These are phyloP conservation scores for Alternaria viburni DNA, from an alignment of 2,329 filamentous ascomycete genomes.

Conservation along the genomic window DNA sequence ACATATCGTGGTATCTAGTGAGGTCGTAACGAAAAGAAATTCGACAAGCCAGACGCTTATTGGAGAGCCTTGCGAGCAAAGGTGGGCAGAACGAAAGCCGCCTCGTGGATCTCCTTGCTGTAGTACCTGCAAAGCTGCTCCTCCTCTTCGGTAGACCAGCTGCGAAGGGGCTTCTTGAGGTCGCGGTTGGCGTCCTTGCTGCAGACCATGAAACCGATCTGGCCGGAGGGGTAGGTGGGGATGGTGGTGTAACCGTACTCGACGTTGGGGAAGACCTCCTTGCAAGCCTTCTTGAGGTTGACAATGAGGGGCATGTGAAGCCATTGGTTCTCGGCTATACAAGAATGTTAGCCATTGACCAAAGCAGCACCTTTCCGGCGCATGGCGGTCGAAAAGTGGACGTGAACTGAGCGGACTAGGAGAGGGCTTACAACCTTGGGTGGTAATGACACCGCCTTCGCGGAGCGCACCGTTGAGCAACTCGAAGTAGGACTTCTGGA, in stretches of 20 bases:
- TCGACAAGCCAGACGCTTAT: slow-evolving; percentile 30
- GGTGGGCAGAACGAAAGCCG: slow-evolving; percentile 88
- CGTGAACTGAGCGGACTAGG: slow-evolving; percentile 41
- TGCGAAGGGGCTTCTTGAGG: slow-evolving; percentile 82
- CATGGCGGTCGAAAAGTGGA: slow-evolving; percentile 21
- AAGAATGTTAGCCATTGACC: slow-evolving; percentile 32
- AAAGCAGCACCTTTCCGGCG: slow-evolving; percentile 20
- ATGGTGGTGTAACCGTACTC: slow-evolving; percentile 99
- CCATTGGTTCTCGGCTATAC: slow-evolving; percentile 96
- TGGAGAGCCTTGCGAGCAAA: slow-evolving; percentile 80
- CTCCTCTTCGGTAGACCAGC: slow-evolving; percentile 86
- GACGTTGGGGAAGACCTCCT: slow-evolving; percentile 93
- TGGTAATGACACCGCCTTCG: slow-evolving; percentile 97
- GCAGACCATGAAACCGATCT: slow-evolving; percentile 99
- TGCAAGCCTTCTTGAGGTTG: slow-evolving; percentile 95
- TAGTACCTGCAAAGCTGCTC: slow-evolving; percentile 95
- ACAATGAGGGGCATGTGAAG: slow-evolving; percentile 93
- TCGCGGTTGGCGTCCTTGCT: slow-evolving; percentile 88
- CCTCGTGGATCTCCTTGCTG: slow-evolving; percentile 95
- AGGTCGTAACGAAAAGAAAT: slow-evolving; percentile 24
- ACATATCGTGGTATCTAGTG: slow-evolving; percentile 43
- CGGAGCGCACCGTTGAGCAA: slow-evolving; percentile 87
- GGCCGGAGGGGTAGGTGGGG: slow-evolving; percentile 96
- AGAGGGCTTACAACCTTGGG: slow-evolving; percentile 98
- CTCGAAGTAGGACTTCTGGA: slow-evolving; percentile 99